Evolutionary conservation across 352 stramenopile genomes (phyloP), one percentile per base, ranked within the genome.

Genomic region (Globisporangium mamillatum): DNA sequence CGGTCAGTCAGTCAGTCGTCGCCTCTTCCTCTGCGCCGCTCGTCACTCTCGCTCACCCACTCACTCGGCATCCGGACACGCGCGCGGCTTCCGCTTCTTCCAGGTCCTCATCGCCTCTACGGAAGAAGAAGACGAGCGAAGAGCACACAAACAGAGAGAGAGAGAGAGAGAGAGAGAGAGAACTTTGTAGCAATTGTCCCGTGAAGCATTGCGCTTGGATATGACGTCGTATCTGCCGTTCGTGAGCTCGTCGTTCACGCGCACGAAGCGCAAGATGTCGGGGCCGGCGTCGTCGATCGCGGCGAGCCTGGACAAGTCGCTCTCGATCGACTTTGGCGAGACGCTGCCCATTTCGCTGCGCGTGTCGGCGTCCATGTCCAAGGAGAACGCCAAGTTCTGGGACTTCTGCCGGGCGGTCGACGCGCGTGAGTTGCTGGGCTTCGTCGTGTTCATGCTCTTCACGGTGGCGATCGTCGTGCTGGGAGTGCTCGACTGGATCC

Each of bases 231-330:
- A 69, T 48, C 56, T 73, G 44, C 64, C 68, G 36, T 75, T 73
- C 34, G 50, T 63, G 8, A 62, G 63, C 38, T 65, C 53, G 20
- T 18, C 67, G 34, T 76, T 76, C 63, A 62, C 77, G 71, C 60
- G 80, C 61, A 50, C 71, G 70, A 89, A 89, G 70, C 80, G 80
- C 60, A 89, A 89, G 75, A 82, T 89, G 77, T 89, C 80, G 48
- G 77, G 80, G 6, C 78, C 77, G 12, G 72, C 71, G 16, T 68
- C 74, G 29, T 77, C 72, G 18, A 79, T 76, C 70, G 72, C 65
- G 9, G 22, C 68, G 24, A 70, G 54, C 16, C 60, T 84, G 41
- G 74, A 84, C 61, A 71, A 84, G 61, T 69, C 66, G 36, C 76
- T 78, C 46, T 65, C 60, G 46, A 10, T 68, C 61, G 67, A 70